Base-by-base conservation (phyloP, 805 yeast genomes). In the Yarrowia hollandica region DNA sequence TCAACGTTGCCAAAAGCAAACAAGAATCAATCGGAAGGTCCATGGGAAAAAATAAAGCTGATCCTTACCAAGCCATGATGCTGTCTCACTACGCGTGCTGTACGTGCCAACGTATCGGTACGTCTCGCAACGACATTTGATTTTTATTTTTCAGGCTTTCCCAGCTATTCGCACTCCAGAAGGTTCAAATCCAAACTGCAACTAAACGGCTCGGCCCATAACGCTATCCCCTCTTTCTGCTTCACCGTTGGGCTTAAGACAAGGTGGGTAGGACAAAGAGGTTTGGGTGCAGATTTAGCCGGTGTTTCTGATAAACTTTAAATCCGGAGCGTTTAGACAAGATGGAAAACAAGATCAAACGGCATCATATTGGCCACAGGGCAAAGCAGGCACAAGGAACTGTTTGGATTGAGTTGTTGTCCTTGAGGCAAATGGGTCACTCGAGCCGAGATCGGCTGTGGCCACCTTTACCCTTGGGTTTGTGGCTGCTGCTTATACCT, bases 311-410 rank as follows among this genome's bases (percentile, higher is more conserved):
- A 8, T n/a, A 44, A 44, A 44, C 19, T 30, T 15, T 10, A 44
- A 23, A 16, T 10, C 10, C 4, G 44, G 14, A 9, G 14, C 8
- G 28, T 16, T 7, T 12, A n/a, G 18, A n/a, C n/a, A n/a, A n/a
- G n/a, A n/a, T n/a, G n/a, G n/a, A n/a, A n/a, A n/a, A 26, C 30
- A 26, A 11, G 30, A 26, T n/a, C n/a, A n/a, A 4, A 19, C 33
- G 12, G 21, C 15, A 25, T 15, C 28, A 23, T 19, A 18, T 18
- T 28, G 22, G 16, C 35, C n/a, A 44, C 33, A 18, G 52, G 28
- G 54, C 54, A 19, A 44, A 44, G 54, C 54, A 44, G 54, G 54
- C 37, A 44, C 54, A 30, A 44, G 54, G 54, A 44, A 44, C 54
- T 44, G 35, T 18, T n/a, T n/a, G n/a, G n/a, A n/a, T n/a, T n/a